A percentile compares a stretch with the other conserved stretches of the same genome.
These are phyloP conservation scores for Diplogelasinospora grovesii DNA, from an alignment of 495 filamentous ascomycete genomes.

Conservation along the genomic window DNA sequence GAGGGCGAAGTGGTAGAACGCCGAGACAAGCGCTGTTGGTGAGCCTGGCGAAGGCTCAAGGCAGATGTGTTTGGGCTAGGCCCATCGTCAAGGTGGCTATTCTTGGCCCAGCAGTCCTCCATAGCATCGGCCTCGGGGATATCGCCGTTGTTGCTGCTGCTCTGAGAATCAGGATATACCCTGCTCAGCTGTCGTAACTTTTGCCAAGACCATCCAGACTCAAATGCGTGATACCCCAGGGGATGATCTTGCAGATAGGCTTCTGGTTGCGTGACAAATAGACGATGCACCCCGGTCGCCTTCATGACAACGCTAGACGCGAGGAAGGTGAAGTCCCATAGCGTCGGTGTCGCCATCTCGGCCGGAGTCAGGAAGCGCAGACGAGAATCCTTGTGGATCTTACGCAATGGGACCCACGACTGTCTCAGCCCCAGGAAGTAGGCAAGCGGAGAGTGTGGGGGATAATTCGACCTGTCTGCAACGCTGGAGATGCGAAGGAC, in stretches of 20 bases:
- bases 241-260: conserved; percentile 56
- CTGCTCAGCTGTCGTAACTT: conserved; percentile 52
- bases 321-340: conserved; percentile 63
- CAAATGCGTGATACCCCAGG: conserved; percentile 38
- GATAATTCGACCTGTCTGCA: conserved; percentile 13
- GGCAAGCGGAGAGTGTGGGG: conserved; percentile 22
- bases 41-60: conserved; percentile 31
- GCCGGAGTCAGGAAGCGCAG: conserved; percentile 57
- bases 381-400: conserved; percentile 58
- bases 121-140: conserved; percentile 52
- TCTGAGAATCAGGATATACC: conserved; percentile 40
- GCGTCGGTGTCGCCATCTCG: conserved; percentile 59
- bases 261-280: conserved; percentile 60
- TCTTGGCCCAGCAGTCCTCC: conserved; percentile 47
- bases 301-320: conserved; percentile 58
- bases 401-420: conserved; percentile 61
- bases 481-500: conserved; percentile 33
- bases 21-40: conserved; percentile 26
- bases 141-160: conserved; percentile 27
- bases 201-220: conserved; percentile 54
- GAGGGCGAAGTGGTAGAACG: conserved; percentile 30
- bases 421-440: conserved; percentile 46
- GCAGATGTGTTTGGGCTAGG: conserved; percentile 24
- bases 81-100: conserved; percentile 48
- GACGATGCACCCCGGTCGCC: conserved; percentile 46